Conservation (phyloP, 768 basidiomycete genomes). For the Coprinopsis strossmayeri region DNA sequence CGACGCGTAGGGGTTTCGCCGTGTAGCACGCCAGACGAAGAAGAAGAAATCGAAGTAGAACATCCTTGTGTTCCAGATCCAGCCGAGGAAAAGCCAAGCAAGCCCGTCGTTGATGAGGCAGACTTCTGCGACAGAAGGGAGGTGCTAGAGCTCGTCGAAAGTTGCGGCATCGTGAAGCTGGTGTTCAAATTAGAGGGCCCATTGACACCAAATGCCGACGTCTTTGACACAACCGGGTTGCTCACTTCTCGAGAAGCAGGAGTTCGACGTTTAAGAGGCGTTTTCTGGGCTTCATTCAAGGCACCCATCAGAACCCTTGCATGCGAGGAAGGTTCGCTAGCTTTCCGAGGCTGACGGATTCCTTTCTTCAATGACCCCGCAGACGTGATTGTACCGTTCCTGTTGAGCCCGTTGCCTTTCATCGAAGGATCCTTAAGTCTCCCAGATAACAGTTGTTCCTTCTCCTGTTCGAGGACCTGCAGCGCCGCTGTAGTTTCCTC, state of each 20-base stretch:
- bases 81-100: constrained; percentile 1
- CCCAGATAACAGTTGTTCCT: neutral
- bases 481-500: constrained; percentile 8
- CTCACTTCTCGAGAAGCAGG: constrained; percentile 7
- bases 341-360: neutral
- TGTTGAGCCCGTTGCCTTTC: neutral
- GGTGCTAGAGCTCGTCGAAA: constrained; percentile 12
- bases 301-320: neutral
- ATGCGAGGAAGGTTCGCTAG: neutral
- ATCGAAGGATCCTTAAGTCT: neutral
- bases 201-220: constrained; percentile 8
- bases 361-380: neutral
- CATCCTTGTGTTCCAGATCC: no score
- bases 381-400: constrained; percentile 1
- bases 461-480: constrained; percentile 5
- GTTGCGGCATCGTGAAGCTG: constrained; percentile 27
- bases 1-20: constrained; percentile 5
- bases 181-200: constrained; percentile 18
- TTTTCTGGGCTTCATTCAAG: constrained; percentile 9
- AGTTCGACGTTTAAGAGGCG: constrained; percentile 7
- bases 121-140: constrained; percentile 15
- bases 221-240: constrained; percentile 12
- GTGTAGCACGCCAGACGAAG: no score
- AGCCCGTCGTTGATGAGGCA: constrained; percentile 13
- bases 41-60: constrained; percentile 5